Base-by-base conservation (phyloP, 306 rosid genomes). In the Rosa persica region DNA sequence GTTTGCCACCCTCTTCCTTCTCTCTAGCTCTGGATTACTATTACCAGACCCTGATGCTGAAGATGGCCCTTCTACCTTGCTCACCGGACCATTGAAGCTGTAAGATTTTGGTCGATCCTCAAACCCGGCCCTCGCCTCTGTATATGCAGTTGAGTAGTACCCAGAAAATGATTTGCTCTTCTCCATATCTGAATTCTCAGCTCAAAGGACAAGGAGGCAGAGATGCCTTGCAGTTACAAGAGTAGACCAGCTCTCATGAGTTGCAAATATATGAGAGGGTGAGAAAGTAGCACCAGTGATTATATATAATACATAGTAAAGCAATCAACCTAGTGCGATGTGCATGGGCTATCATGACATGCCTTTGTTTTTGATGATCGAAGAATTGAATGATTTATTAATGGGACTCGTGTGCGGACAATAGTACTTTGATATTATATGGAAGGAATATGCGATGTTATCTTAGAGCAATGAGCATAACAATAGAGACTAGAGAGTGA, bases 1-100 rank as follows among this genome's bases (percentile, higher is more conserved):
- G 72, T 67, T 67, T 47, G 91, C 88, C 17, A 87, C 90, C 74
- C 90, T 84, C 85, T 86, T 85, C 85, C 82, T 88, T 69, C 89
- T 88, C 82, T 91, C 80, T 40, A 77, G 49, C 78, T 91, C 88
- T 55, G 87, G 89, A 61, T 91, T 84, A 10, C 69, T 86, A 30
- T 66, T 82, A 5, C 68, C 74, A 5, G 73, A 39, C 13, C 73
- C 85, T 42, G 73, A 38, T 55, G 67, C 64, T 12, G 77, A n/a
- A 36, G 77, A 73, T 8, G 80, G n/a, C 25, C 12, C 85, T 8
- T 89, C 90, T 76, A 73, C 81, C 49, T 72, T 83, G 67, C 47
- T 36, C 23, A 22, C 67, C 7, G 89, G 81, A 25, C 88, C 90
- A 51, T 90, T 86, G 87, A 85, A 91, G 85, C 83, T 89, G 79